phyloP scores from a whole-genome alignment of 2,329 filamentous ascomycete genomes.

The Rutstroemia sp. region DNA sequence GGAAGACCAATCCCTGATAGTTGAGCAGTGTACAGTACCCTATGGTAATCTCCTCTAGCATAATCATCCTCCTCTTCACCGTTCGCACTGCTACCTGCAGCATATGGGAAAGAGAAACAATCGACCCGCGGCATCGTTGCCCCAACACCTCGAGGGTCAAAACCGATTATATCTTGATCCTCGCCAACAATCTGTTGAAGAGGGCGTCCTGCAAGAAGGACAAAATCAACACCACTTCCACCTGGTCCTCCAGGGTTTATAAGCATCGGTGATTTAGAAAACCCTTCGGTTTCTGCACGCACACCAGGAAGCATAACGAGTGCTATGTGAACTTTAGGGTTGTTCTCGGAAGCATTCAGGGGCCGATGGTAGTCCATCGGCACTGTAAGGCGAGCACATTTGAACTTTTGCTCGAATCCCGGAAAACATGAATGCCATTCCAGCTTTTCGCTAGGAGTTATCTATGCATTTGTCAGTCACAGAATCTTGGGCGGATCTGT shows the following conservation, averaged over 20 bases:
- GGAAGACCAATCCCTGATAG: slow-evolving; percentile 32
- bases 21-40: slow-evolving; percentile 14
- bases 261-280: slow-evolving; percentile 35
- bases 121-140: slow-evolving; percentile 43
- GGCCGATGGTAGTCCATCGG: slow-evolving; percentile 41
- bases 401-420: slow-evolving; percentile 14
- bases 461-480: slow-evolving; percentile 25
- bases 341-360: slow-evolving; percentile 28
- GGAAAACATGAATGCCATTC: slow-evolving; percentile 37
- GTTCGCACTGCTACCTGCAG: slow-evolving; percentile 20
- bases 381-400: slow-evolving; percentile 39
- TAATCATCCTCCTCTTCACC: slow-evolving; percentile 27
- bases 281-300: slow-evolving; percentile 19
- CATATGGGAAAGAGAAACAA: slow-evolving; percentile 37
- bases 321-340: slow-evolving; percentile 26
- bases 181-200: slow-evolving; percentile 34
- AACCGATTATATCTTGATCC: slow-evolving; percentile 39
- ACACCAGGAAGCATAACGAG: slow-evolving; percentile 20
- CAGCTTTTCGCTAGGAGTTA: slow-evolving; percentile 38
- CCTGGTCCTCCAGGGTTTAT: slow-evolving; percentile 43
- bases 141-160: slow-evolving; percentile 44
- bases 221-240: slow-evolving; percentile 33
- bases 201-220: slow-evolving; percentile 20
- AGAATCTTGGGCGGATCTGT: background rate
- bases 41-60: slow-evolving; percentile 32